Evolutionary conservation across 305 asterid genomes (phyloP).

Genomic region (Fraxinus velutina): DNA sequence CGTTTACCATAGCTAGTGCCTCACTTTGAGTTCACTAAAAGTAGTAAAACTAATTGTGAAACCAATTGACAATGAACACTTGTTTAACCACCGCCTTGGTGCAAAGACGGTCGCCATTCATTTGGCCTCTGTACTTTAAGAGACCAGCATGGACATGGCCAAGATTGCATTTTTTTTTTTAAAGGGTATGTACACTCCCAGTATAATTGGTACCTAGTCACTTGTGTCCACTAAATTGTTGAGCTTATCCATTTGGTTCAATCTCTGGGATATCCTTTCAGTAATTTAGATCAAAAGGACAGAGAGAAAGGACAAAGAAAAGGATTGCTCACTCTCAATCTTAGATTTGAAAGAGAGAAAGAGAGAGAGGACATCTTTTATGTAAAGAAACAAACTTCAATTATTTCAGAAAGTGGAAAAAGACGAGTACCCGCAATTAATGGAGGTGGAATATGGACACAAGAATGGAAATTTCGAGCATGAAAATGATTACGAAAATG

Average conservation of each 20-base stretch:
- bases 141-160: neutral
- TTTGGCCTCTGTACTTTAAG: neutral
- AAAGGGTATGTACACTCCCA: too few relatives aligned
- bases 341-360: neutral
- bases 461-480: neutral
- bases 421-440: neutral
- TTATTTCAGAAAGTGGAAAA: neutral
- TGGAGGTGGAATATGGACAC: neutral
- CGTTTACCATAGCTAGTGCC: neutral
- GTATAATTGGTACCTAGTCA: neutral
- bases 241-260: neutral
- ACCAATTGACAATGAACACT: neutral
- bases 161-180: too few relatives aligned
- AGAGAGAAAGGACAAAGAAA: neutral
- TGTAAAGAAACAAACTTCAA: neutral
- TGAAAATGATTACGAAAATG: neutral
- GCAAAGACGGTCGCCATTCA: neutral
- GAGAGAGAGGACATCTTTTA: neutral
- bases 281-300: neutral
- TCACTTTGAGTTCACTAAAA: neutral
- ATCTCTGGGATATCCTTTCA: neutral
- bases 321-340: neutral
- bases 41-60: neutral
- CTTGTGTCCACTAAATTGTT: neutral
- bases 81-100: neutral